Evolutionary conservation across 148 eudicot species (phyloP), one percentile per base, ranked within the genome.

Genomic region (Talinum fruticosum): DNA sequence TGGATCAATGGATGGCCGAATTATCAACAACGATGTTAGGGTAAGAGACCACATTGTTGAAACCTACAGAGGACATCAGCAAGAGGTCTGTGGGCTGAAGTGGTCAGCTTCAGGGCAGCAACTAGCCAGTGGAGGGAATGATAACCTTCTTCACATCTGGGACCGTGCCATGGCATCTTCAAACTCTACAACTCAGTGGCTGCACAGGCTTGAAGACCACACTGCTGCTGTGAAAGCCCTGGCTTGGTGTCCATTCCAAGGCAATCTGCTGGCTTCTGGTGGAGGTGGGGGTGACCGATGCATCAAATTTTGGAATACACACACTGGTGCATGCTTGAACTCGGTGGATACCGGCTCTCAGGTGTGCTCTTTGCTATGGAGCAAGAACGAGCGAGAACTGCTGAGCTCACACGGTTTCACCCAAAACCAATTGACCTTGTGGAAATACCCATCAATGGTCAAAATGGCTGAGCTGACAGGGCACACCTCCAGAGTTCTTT

Each of bases 381-480:
- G 90, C 84, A 91, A 91, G 86, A 89, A 91, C 8, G 97, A 93
- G 86, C 86, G 97, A 2, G 97, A 93, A 76, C 80, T 90, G 79
- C 89, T 96, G 15, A 96, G 99, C 76, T 96, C 99, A 57, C 99
- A 96, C 34, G 99, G 99, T 0, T 91, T 93, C 79, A 86, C 92
- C 54, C 93, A 93, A 84, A 93, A 96, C 85, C 97, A 93, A 84
- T 87, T 93, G 65, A 96, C 91, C 54, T 87, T 96, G 21, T 96
- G 99, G 99, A 96, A 93, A 81, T 96, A 93, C 76, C 99, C 99
- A 6, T 93, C 99, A 16, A 96, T 96, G 97, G 97, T 90, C 78
- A 96, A 96, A 77, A 84, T 89, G 76, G 92, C 92, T 8, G 97
- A 96, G 88, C 96, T 93, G 64, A 91, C 94, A 67, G 97, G 97